These are phyloP conservation scores for Aspergillus leporis DNA, from an alignment of 495 filamentous ascomycete genomes.

Conservation along the genomic window DNA sequence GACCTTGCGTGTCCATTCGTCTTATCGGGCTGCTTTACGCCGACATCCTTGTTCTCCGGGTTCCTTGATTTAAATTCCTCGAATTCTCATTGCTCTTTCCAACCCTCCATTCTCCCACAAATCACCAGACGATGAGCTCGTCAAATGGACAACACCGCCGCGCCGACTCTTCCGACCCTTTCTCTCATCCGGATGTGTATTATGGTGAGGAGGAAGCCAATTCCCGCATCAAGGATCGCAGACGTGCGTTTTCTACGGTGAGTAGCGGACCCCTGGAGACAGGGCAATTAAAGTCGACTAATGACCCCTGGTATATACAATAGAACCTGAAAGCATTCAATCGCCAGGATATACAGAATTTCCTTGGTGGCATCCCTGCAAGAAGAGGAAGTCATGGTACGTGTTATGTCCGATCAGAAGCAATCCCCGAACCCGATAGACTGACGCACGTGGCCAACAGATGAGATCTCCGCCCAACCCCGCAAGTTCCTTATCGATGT, in stretches of 20 bases:
- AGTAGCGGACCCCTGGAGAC: conserved; percentile 26
- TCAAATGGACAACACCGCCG: conserved; percentile 30
- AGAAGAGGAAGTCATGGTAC: conserved; percentile 52
- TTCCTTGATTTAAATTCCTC: background rate
- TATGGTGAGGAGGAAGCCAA: conserved; percentile 46
- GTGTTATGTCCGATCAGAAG: conserved; percentile 10
- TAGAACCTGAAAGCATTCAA: conserved; percentile 41
- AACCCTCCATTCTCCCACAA: background rate
- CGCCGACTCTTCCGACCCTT: conserved; percentile 44
- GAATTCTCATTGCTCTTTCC: conserved; percentile 1
- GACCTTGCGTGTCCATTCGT: conserved; percentile 9
- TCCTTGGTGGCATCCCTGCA: conserved; percentile 35
- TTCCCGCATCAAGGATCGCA: conserved; percentile 35
- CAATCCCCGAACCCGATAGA: background rate
- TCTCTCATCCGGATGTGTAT: conserved; percentile 49
- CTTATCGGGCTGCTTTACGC: background rate
- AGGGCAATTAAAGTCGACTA: background rate
- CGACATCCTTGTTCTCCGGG: conserved; percentile 3
- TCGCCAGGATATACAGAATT: conserved; percentile 36
- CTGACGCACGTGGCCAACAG: conserved; percentile 31
- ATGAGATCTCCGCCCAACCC: conserved; percentile 50
- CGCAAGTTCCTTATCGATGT: conserved; percentile 79
- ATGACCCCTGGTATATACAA: background rate
- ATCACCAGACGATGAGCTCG: conserved; percentile 34
- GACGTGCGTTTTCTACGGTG: conserved; percentile 52